Evolutionary conservation across 352 stramenopile species (phyloP).

Genomic region (Globisporangium cederbergense): DNA sequence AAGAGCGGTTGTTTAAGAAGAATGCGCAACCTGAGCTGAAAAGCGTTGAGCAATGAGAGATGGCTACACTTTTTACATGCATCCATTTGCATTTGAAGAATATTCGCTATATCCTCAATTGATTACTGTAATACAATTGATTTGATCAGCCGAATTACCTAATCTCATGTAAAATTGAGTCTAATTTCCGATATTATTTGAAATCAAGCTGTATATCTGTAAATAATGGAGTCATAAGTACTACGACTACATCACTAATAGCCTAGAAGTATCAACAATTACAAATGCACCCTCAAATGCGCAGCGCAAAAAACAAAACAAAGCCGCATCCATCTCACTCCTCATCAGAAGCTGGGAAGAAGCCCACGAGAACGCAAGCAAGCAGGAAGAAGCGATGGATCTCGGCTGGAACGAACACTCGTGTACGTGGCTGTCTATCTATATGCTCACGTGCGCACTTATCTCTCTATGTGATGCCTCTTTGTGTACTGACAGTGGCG

Average conservation of each 20-base stretch:
- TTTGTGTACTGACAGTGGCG: background rate
- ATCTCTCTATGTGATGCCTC: background rate
- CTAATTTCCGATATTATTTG: too few relatives aligned
- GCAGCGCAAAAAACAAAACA: background rate
- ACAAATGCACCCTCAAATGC: background rate
- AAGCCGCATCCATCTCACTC: background rate
- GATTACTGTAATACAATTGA: too few relatives aligned
- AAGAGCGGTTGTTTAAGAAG: background rate
- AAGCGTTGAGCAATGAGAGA: too few relatives aligned
- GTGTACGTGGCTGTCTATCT: constrained; percentile 37
- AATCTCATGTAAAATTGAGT: too few relatives aligned
- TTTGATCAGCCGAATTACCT: too few relatives aligned
- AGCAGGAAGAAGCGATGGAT: constrained; percentile 37
- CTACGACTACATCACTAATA: too few relatives aligned
- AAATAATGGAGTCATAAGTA: too few relatives aligned
- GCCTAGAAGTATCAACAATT: background rate
- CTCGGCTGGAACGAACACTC: constrained; percentile 69
- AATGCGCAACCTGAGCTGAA: background rate
- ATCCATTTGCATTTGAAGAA: too few relatives aligned
- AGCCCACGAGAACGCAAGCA: background rate
- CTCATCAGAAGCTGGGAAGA: background rate
- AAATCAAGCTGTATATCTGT: too few relatives aligned
- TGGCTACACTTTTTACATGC: too few relatives aligned
- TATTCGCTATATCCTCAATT: too few relatives aligned
- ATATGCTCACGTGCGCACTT: background rate